A percentile compares a stretch with the other conserved stretches of the same genome.
Conservation (phyloP, 306 rosid genomes). For the Prinsepia uniflora region DNA sequence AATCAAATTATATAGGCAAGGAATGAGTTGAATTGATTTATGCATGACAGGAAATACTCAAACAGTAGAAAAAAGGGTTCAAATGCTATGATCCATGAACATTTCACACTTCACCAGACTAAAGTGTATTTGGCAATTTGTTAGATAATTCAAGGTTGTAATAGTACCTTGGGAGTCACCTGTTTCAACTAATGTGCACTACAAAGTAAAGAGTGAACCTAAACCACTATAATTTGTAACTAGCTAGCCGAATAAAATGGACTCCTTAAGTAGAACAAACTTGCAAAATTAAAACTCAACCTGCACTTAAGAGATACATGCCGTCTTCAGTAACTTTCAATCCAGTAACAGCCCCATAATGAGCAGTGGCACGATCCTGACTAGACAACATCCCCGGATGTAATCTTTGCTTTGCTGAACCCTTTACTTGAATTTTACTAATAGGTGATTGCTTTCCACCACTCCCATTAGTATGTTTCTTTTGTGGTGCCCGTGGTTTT, state of each 20-base stretch:
- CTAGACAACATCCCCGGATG: conserved; percentile 93
- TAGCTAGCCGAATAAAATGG: neutral
- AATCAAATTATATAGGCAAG: too few species aligned
- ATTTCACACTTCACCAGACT: neutral
- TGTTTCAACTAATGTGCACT: neutral
- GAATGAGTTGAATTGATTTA: neutral
- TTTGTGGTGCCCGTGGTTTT: conserved; percentile 53
- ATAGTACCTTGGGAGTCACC: neutral
- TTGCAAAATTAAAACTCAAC: conserved; percentile 28
- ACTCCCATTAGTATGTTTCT: conserved; percentile 56
- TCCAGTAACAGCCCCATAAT: conserved; percentile 94
- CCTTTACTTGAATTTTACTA: conserved; percentile 58
- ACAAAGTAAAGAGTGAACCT: neutral
- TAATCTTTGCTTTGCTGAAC: conserved; percentile 63
- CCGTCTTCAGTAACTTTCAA: conserved; percentile 80
- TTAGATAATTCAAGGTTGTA: neutral
- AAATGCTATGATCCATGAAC: neutral
- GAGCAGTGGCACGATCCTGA: conserved; percentile 94
- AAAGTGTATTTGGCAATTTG: neutral
- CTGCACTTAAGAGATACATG: conserved; percentile 94
- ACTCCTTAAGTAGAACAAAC: neutral
- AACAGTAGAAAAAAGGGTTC: neutral
- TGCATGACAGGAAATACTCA: neutral
- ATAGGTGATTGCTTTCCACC: conserved; percentile 45
- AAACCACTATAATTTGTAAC: neutral